Base-by-base conservation (phyloP, 177 flowering plant genomes). In the Vitis hybrid region DNA sequence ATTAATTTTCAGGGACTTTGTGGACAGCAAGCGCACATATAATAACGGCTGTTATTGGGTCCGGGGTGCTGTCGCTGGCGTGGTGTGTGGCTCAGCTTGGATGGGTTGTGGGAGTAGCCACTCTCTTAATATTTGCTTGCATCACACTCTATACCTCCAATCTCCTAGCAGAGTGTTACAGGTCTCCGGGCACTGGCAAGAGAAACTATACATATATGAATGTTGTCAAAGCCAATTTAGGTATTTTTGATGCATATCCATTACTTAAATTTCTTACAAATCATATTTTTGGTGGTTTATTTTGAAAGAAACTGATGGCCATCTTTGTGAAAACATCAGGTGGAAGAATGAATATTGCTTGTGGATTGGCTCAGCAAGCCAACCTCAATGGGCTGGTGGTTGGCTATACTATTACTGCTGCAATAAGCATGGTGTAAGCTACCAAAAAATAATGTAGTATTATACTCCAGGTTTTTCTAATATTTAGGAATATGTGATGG, bases 61-160 rank as follows among this genome's bases (percentile, higher is more conserved):
- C 89, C 0, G 89, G 89, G 34, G 84, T 87, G 17, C 79, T 85
- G 1, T 82, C 91, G 5, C 61, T 85, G 52, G 75, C 86, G 2
- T 84, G 89, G 91, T 73, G 69, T 34, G 49, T 81, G 4, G 85
- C 87, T 0, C 91, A 85, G 67, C 78, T 87, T 11, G 89, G 91
- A 32, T 87, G 89, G 89, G 51, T 85, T 2, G 77, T 75, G 1
- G 91, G 87, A 17, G 62, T 78, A 0, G 21, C 65, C 9, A 59
- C 76, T 58, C 71, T 85, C 19, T 0, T 74, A 0, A 26, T 69
- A 1, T 82, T 85, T 73, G 58, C 87, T 10, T 11, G 49, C 60
- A 70, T 83, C 18, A 73, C 88, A 1, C 73, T 51, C n/a, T 78
- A 70, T 66, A 83, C 85, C 4, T 68, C 87, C 50, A 56, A 9